A percentile compares a stretch with the other conserved stretches of the same genome.
These are phyloP conservation scores for Funneliformis geosporum DNA, from an alignment of 192 early-diverging fungal genomes.

Conservation along the genomic window DNA sequence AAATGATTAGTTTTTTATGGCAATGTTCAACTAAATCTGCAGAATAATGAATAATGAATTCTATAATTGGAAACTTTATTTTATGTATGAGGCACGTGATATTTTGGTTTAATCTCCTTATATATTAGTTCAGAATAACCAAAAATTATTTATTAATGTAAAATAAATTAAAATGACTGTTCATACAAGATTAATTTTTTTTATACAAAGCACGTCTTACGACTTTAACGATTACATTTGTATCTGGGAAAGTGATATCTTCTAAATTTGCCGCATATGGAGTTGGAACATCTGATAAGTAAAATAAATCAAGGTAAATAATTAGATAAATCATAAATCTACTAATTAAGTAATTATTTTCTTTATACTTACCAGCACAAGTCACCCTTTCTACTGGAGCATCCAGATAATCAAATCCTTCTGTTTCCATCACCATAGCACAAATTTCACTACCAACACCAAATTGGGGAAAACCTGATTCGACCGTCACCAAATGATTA, in stretches of 20 bases:
- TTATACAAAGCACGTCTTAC: conserved; percentile 65
- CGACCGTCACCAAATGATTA: conserved; percentile 93
- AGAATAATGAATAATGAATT: too few species aligned
- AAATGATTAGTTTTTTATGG: too few species aligned
- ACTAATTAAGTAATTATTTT: background rate
- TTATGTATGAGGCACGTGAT: too few species aligned
- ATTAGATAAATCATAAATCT: background rate
- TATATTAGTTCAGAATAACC: too few species aligned
- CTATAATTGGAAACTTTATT: too few species aligned
- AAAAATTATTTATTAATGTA: too few species aligned
- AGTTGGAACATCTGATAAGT: conserved; percentile 89
- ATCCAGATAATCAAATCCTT: conserved; percentile 95
- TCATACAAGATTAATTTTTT: conserved; percentile 40
- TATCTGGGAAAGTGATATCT: conserved; percentile 79
- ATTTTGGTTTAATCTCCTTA: too few species aligned
- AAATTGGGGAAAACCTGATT: conserved; percentile 93
- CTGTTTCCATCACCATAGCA: conserved; percentile 96
- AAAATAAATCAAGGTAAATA: background rate
- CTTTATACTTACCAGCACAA: conserved; percentile 61
- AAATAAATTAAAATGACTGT: too few species aligned
- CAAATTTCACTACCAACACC: conserved; percentile 94
- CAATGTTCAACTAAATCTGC: too few species aligned
- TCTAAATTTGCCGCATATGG: conserved; percentile 97
- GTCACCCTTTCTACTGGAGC: conserved; percentile 91
- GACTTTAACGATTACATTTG: conserved; percentile 80